phyloP scores from a whole-genome alignment of 2,329 filamentous ascomycete genomes.

The Pleomassaria siparia region DNA sequence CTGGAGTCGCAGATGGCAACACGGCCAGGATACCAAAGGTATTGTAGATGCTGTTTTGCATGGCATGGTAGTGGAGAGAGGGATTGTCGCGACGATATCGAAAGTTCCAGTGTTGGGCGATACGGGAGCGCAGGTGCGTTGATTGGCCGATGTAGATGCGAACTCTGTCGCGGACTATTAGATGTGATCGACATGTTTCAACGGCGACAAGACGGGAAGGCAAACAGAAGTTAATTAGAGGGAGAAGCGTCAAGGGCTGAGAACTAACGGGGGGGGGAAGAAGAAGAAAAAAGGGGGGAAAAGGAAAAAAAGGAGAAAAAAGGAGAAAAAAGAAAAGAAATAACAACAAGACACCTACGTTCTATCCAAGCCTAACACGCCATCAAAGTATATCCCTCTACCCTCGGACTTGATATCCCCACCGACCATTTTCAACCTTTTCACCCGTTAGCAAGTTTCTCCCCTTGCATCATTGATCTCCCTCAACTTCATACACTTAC shows the following conservation, averaged over 20 bases:
- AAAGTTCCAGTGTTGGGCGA: conserved; percentile 37
- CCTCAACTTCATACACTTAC: conserved; percentile 4
- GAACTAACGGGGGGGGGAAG: neutral
- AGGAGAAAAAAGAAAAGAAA: neutral
- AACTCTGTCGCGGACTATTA: conserved; percentile 5
- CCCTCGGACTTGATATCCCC: conserved; percentile 26
- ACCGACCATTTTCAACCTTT: conserved; percentile 9
- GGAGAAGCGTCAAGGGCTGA: no score
- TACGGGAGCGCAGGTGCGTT: conserved; percentile 23
- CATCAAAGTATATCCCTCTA: conserved; percentile 30
- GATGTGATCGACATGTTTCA: no score
- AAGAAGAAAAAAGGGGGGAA: neutral
- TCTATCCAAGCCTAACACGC: conserved; percentile 26
- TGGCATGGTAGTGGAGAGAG: conserved; percentile 36
- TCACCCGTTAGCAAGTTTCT: neutral
- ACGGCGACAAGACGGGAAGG: no score
- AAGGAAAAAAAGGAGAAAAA: neutral
- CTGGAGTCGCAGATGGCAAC: conserved; percentile 11
- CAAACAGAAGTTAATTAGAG: no score
- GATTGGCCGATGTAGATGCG: conserved; percentile 38
- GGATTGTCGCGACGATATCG: conserved; percentile 38
- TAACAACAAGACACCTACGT: neutral
- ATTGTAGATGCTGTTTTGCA: conserved; percentile 33
- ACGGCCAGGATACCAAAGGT: conserved; percentile 25
- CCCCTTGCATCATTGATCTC: conserved; percentile 15